Evolutionary conservation across 1,284 basidiomycete species (phyloP), one percentile per base, ranked within the genome.

Genomic region (Cryptococcus sp.): DNA sequence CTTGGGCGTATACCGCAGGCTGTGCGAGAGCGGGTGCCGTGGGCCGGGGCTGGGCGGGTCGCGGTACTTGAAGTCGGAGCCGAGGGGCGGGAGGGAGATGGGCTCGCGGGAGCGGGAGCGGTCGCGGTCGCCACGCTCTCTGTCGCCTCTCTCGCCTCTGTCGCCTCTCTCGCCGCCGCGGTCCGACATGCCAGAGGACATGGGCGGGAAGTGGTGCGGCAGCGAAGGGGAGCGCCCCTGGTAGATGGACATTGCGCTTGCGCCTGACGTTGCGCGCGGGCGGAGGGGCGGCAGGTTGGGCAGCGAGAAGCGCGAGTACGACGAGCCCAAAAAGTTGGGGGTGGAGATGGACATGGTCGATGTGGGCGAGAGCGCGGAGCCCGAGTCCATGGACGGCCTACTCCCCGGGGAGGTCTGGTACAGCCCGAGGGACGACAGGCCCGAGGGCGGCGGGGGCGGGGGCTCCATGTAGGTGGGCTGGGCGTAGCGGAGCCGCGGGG

Each of bases 241-340:
- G 49, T 49, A 46, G 15, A 15, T 36, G 6, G 50, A 52, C 57
- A 56, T 55, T 8, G 49, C 20, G 11, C 53, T 53, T 13, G 61
- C 48, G 1, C 53, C 50, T 5, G 64, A 61, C 15, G 50, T 45
- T 9, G 59, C 62, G 35, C 65, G 55, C 0, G 66, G 62, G 23
- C 63, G 62, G 23, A 66, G 55, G 3, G 67, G 67, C 9, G 68
- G 65, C 8, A 66, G 57, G 11, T 54, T 50, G 4, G 66, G 61
- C 4, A 52, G 45, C 7, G 47, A 55, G 24, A 54, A 54, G 20
- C 53, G 56, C 24, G 46, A 24, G 16, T 40, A 38, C 45, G 57
- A 55, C 9, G 42, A 39, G 15, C 40, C 28, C 28, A 9, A 33
- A 52, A 40, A 57, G 45, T 50, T 49, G 8, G 61, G 61, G 9